These are phyloP conservation scores for Aspergillus spinulosporus DNA, from an alignment of 2,329 filamentous ascomycete genomes.

Conservation along the genomic window DNA sequence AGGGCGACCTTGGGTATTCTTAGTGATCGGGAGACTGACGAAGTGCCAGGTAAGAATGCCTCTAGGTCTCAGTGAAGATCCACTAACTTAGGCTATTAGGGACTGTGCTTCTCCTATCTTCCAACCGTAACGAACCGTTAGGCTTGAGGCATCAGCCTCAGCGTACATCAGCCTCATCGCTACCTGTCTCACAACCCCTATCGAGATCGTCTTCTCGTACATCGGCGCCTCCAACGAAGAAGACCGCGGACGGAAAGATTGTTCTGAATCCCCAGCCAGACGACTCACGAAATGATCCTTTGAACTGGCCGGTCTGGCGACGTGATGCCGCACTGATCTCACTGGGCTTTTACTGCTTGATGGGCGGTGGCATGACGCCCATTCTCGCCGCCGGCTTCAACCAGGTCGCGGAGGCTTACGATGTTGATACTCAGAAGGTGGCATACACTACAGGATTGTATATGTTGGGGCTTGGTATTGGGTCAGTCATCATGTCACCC, in stretches of 20 bases:
- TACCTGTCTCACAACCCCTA: conserved; percentile 46
- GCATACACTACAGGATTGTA: conserved; percentile 87
- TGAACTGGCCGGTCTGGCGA: conserved; percentile 86
- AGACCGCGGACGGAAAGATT: conserved; percentile 75
- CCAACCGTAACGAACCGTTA: conserved; percentile 62
- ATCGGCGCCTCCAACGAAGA: conserved; percentile 61
- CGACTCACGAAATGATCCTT: conserved; percentile 82
- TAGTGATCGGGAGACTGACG: conserved; percentile 76
- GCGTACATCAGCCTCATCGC: conserved; percentile 57
- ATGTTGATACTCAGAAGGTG: conserved; percentile 69
- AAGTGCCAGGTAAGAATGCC: conserved; percentile 71
- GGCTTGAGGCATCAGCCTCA: conserved; percentile 64
- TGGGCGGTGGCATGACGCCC: conserved; percentile 90
- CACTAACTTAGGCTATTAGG: conserved; percentile 42
- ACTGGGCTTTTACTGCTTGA: conserved; percentile 87
- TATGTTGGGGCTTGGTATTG: conserved; percentile 89
- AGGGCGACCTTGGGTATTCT: conserved; percentile 74
- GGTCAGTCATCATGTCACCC: conserved; percentile 79
- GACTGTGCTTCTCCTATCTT: conserved; percentile 61
- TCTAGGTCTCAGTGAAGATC: background rate
- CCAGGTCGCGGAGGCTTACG: conserved; percentile 67
- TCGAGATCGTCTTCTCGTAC: conserved; percentile 42
- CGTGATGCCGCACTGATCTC: conserved; percentile 77
- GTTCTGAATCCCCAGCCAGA: conserved; percentile 91
- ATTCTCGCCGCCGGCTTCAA: conserved; percentile 87